Evolutionary conservation across 768 basidiomycete genomes (phyloP).

Genomic region (Auriscalpium orientale): DNA sequence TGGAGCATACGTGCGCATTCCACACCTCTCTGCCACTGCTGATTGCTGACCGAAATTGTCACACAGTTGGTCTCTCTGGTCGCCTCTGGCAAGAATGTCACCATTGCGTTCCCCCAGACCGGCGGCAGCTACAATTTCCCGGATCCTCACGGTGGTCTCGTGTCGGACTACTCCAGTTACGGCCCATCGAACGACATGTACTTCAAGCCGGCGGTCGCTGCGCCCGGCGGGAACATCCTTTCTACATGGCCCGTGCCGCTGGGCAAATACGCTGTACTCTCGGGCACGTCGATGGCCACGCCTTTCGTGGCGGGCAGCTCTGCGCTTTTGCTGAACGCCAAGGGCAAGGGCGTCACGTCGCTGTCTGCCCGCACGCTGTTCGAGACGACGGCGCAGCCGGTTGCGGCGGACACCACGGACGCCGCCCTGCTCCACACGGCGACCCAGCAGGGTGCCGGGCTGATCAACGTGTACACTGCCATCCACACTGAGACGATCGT

Average conservation of each 20-base stretch:
- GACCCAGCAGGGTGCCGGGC: constrained; percentile 48
- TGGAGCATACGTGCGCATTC: constrained; percentile 38
- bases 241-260: constrained; percentile 36
- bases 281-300: constrained; percentile 36
- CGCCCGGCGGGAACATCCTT: constrained; percentile 46
- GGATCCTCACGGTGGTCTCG: constrained; percentile 46
- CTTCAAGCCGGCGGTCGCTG: constrained; percentile 47
- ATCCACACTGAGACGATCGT: constrained; percentile 44
- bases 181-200: constrained; percentile 55
- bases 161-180: constrained; percentile 49
- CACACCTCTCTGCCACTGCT: neutral
- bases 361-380: neutral
- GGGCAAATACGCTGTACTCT: constrained; percentile 33
- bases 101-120: constrained; percentile 40
- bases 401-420: constrained; percentile 27
- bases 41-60: no score
- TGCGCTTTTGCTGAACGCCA: neutral
- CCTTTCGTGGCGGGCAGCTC: constrained; percentile 17
- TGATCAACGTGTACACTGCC: constrained; percentile 44
- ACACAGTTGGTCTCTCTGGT: constrained; percentile 42
- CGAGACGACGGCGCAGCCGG: neutral
- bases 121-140: constrained; percentile 36
- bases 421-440: constrained; percentile 44
- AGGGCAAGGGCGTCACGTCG: neutral
- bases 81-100: constrained; percentile 34